Conservation (phyloP, 2,329 filamentous ascomycete genomes). For the Phyllosticta ampelicida region DNA sequence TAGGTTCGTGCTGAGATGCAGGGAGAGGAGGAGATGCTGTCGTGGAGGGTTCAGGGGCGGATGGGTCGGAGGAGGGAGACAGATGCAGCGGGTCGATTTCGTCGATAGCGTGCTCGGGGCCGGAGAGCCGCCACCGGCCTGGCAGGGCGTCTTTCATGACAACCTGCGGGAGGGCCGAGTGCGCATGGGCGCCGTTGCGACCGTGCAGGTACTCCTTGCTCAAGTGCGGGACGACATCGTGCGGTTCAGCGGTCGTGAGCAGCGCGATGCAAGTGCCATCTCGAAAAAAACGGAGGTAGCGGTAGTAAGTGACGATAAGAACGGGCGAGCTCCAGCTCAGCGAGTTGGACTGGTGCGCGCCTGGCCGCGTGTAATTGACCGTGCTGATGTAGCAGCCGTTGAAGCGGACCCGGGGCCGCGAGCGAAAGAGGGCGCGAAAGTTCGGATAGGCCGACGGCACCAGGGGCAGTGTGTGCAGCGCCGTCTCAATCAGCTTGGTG, state of each 20-base stretch:
- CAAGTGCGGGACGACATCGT: constrained; percentile 78
- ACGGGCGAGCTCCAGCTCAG: constrained; percentile 68
- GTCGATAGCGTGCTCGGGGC: constrained; percentile 25
- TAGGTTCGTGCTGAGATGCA: neutral
- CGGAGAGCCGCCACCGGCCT: constrained; percentile 56
- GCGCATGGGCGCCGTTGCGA: constrained; percentile 22
- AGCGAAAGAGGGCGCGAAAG: constrained; percentile 61
- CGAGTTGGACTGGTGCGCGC: constrained; percentile 59
- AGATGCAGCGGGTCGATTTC: neutral
- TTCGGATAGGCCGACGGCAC: constrained; percentile 29
- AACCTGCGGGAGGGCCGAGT: constrained; percentile 28
- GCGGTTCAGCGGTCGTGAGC: constrained; percentile 68
- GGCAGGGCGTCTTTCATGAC: constrained; percentile 59
- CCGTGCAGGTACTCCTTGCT: constrained; percentile 55
- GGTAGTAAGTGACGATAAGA: constrained; percentile 95
- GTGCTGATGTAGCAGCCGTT: constrained; percentile 95
- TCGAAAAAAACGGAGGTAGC: constrained; percentile 89
- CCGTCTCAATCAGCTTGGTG: constrained; percentile 3
- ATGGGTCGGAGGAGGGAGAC: neutral
- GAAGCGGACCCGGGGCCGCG: constrained; percentile 78
- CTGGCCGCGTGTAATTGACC: constrained; percentile 84
- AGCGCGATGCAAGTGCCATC: constrained; percentile 77
- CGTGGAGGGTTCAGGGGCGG: neutral
- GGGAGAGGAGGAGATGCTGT: neutral
- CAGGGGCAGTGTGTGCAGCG: constrained; percentile 24